phyloP scores from a whole-genome alignment of 495 filamentous ascomycete genomes.

The Tuber calosporum region DNA sequence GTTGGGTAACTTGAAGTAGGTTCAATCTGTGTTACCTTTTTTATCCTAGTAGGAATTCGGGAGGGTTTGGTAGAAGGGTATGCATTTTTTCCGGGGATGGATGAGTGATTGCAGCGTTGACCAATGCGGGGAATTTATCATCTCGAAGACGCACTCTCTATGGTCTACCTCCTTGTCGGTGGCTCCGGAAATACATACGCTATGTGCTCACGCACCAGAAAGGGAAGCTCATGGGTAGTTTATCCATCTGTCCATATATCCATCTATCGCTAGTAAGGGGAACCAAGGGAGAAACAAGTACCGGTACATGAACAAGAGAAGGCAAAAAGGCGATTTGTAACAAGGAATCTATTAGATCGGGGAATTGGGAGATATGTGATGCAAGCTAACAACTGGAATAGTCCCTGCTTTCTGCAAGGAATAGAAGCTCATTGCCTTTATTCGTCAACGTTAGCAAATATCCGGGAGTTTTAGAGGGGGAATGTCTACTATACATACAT shows the following conservation, averaged over 20 bases:
- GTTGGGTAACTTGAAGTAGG: not conserved
- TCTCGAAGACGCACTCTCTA: not conserved
- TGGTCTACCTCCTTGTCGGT: not conserved
- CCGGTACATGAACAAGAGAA: not conserved
- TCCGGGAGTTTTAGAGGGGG: not conserved
- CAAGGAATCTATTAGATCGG: not conserved
- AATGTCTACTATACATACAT: not conserved
- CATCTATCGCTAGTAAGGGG: not conserved
- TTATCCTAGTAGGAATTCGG: too few relatives aligned
- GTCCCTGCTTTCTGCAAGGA: not conserved
- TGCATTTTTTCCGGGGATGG: not conserved
- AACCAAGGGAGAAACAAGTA: not conserved
- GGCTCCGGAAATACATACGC: not conserved
- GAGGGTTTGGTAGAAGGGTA: not conserved
- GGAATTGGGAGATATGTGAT: not conserved
- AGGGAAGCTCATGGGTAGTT: not conserved
- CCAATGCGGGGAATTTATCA: not conserved
- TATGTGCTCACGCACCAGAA: not conserved
- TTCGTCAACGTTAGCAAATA: not conserved
- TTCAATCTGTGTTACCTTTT: too few relatives aligned
- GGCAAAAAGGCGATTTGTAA: not conserved
- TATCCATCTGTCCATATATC: not conserved
- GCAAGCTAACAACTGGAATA: not conserved
- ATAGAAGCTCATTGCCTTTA: not conserved
- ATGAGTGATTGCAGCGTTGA: not conserved